Evolutionary conservation across 1,139 yeast genomes (phyloP), one percentile per base, ranked within the genome.

Genomic region (Pichia inconspicua): DNA sequence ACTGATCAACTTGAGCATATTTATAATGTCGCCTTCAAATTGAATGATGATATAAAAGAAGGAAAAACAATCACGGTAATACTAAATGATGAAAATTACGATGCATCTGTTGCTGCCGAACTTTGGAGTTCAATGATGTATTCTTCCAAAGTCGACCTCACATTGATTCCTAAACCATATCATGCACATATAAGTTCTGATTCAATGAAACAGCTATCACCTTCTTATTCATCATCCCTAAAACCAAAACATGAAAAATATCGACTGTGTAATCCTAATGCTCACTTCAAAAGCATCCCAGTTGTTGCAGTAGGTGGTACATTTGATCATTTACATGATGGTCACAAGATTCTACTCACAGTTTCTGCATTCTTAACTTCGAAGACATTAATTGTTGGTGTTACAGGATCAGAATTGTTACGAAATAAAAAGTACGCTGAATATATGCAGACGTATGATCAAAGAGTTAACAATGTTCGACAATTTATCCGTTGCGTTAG

Each of bases 301-400:
- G 46, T 46, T 1, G 68, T 69, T 14, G 95, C 95, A 0, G 82
- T 90, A 1, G 98, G 98, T 0, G 99, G 99, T 0, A 94, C 98
- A 0, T 94, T 94, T 68, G 99, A 94, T 62, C 97, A 94, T 66
- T 63, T 94, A 37, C 99, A 94, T 59, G 96, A 85, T 60, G 99
- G 98, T 0, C 99, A 94, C 66, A 88, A 86, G 64, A 82, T 92
- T 31, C 69, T 94, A 22, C 70, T 94, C 9, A 82, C 95, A 0
- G 71, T 87, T 56, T 75, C 95, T 0, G 78, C 82, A 0, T 89
- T 80, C 59, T 56, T 87, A 14, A 73, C 94, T 0, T 59, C 66
- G 6, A 58, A 64, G 4, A 68, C 66, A 25, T 68, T 92, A 12
- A 84, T 92, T 47, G 72, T 92, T 9, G 98, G 98, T 0, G 72